Base-by-base conservation (phyloP, 1,139 yeast genomes). In the Taiozyma onychis region DNA sequence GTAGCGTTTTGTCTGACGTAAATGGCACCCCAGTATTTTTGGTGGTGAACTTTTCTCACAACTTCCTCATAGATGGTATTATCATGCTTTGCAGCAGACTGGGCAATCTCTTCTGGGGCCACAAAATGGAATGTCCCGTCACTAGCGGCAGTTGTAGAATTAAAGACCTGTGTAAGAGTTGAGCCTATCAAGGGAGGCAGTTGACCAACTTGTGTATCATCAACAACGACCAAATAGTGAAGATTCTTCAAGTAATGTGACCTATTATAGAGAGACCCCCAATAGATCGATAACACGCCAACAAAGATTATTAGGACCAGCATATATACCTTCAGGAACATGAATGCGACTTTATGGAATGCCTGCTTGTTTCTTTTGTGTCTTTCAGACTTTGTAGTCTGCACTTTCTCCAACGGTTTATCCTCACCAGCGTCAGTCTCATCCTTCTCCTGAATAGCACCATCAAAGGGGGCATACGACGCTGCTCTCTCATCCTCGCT, bases 211-310 rank as follows among this genome's bases (percentile, higher is more conserved):
- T 35, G 45, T 6, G 35, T 6, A 54, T 79, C 81, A 51, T 74
- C 77, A 46, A 71, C 63, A 26, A 74, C 74, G 34, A 81, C 74
- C 47, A 76, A 61, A 55, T 76, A 65, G 22, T 70, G 66, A 53
- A 81, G 62, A 56, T 79, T 76, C 14, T 57, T 58, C 39, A 65
- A 65, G 24, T 83, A 61, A 11, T 54, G 44, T 2, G 55, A 55
- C 44, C 85, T 64, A n/a, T 68, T 54, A 59, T 67, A 80, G 62
- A 73, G 66, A 1, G 83, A 68, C 1, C 83, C 87, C 85, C 86
- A 81, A 60, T 77, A 81, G 14, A 81, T 66, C 3, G 81, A 71
- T 48, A 80, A 66, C 11, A 57, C 47, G 16, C 49, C 54, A 13
- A 57, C n/a, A 27, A 52, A 48, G 5, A 44, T 41, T 18, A 11